These are phyloP conservation scores for Jamesozyma gamospora DNA, from an alignment of 805 yeast species.

Conservation along the genomic window DNA sequence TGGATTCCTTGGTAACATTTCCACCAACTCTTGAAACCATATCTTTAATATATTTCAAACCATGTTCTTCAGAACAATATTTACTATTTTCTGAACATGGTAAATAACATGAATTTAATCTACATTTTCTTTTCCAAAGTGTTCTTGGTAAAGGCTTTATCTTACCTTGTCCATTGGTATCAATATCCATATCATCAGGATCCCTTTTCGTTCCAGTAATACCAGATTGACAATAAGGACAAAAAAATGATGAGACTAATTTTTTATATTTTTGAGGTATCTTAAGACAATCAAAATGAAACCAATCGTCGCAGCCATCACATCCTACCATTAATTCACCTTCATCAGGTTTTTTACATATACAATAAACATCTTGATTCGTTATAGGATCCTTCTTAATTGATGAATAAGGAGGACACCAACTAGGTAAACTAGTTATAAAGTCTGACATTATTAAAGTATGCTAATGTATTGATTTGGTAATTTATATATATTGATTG, in stretches of 20 bases:
- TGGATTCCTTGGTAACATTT: not conserved
- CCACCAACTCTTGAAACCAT: conserved; percentile 2
- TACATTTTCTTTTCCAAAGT: conserved; percentile 69
- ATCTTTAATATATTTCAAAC: conserved; percentile 27
- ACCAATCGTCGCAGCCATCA: conserved; percentile 95
- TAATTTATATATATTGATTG: too few relatives aligned
- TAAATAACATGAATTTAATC: conserved; percentile 42
- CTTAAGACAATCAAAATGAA: conserved; percentile 69
- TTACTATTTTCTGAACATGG: conserved; percentile 39
- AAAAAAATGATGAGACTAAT: conserved; percentile 55
- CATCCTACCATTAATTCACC: conserved; percentile 89
- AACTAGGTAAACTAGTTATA: conserved; percentile 23
- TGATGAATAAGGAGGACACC: conserved; percentile 26
- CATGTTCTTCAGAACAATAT: conserved; percentile 71
- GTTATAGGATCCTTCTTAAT: conserved; percentile 16
- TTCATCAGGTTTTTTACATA: conserved; percentile 67
- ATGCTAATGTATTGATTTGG: not conserved
- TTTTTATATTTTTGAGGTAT: conserved; percentile 41
- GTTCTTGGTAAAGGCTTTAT: conserved; percentile 35
- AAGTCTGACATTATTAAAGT: not conserved
- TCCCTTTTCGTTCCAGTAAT: conserved; percentile 25
- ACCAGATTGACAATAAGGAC: conserved; percentile 57
- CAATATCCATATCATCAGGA: not conserved
- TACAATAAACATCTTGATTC: conserved; percentile 60
- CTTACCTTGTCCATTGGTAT: not conserved